Evolutionary conservation across 805 yeast species (phyloP).

Genomic region (Ogataea trehaloabstinens): DNA sequence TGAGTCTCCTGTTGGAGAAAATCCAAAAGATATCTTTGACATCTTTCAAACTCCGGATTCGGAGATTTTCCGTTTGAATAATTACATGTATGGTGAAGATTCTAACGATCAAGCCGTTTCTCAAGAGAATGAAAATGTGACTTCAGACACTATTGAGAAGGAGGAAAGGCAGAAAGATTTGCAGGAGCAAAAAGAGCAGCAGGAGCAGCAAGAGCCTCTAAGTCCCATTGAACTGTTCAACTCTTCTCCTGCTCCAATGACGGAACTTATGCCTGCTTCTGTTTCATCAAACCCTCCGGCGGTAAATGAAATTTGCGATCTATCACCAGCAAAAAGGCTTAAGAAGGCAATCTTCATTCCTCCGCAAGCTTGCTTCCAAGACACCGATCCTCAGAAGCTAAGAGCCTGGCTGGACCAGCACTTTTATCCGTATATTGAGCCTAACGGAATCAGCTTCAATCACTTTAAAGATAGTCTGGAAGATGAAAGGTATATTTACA

Average conservation of each 20-base stretch:
- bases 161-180: too few species aligned
- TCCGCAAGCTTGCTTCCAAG: constrained; percentile 9
- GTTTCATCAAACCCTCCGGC: constrained; percentile 6
- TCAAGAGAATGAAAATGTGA: neutral
- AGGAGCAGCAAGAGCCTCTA: neutral
- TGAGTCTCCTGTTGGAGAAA: neutral
- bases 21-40: constrained; percentile 1
- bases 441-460: constrained; percentile 18
- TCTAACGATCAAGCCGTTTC: neutral
- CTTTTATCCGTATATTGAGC: constrained; percentile 18
- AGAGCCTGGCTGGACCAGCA: constrained; percentile 12
- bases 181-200: too few species aligned
- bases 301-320: neutral
- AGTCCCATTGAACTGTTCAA: neutral
- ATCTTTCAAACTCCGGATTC: constrained; percentile 2
- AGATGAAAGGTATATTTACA: constrained; percentile 17
- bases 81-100: neutral
- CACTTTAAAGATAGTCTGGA: constrained; percentile 11
- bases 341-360: constrained; percentile 4
- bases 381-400: constrained; percentile 11
- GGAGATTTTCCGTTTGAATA: constrained; percentile 1
- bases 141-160: neutral
- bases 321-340: neutral
- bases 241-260: neutral
- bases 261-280: constrained; percentile 4